A percentile compares a stretch with the other conserved stretches of the same genome.
These are phyloP conservation scores for Cordyceps tenuipes DNA, from an alignment of 2,329 filamentous ascomycete genomes.

Conservation along the genomic window DNA sequence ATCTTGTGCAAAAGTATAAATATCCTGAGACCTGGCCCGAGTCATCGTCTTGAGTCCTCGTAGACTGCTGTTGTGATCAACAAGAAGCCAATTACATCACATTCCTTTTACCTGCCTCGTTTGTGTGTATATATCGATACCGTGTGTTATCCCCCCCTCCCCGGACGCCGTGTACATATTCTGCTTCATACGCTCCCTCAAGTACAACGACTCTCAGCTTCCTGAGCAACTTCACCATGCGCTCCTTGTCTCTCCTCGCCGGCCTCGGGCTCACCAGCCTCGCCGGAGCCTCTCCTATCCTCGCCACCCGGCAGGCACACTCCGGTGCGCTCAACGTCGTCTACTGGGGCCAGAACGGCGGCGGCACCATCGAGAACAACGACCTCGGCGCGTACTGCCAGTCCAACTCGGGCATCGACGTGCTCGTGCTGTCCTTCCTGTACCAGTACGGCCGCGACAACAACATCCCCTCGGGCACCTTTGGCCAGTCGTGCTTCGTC, in stretches of 20 bases:
- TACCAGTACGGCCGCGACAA: constrained; percentile 27
- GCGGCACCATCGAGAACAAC: constrained; percentile 24
- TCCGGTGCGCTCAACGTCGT: constrained; percentile 23
- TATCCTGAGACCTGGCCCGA: background rate
- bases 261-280: constrained; percentile 15
- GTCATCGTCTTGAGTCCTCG: background rate
- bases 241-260: constrained; percentile 12
- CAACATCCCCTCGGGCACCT: constrained; percentile 30
- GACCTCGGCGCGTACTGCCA: constrained; percentile 31
- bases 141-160: background rate
- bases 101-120: background rate
- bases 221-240: constrained; percentile 8
- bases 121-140: background rate
- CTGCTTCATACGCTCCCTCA: background rate
- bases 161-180: background rate
- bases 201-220: background rate
- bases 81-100: background rate
- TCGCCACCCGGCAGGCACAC: constrained; percentile 9
- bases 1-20: background rate
- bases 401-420: constrained; percentile 29
- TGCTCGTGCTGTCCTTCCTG: constrained; percentile 35
- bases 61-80: background rate
- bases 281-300: constrained; percentile 10
- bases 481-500: constrained; percentile 32
- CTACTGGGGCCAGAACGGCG: constrained; percentile 24